Evolutionary conservation across 2,329 filamentous ascomycete species (phyloP).

Genomic region (Coniochaeta prunicola): DNA sequence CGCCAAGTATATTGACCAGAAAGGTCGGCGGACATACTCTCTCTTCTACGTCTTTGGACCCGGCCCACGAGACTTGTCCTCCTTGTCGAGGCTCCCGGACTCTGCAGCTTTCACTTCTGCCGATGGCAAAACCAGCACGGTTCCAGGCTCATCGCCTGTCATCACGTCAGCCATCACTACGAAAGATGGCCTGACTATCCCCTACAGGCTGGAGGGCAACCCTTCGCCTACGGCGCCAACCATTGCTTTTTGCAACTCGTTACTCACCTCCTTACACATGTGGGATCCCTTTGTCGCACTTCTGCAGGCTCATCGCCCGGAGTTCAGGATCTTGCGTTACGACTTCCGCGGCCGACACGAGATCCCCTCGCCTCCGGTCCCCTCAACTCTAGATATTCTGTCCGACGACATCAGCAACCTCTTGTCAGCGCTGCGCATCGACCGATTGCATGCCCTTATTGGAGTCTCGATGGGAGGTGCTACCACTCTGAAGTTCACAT

Average conservation of each 20-base stretch:
- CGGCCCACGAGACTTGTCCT: slow-evolving; percentile 59
- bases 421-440: slow-evolving; percentile 62
- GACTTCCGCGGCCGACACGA: slow-evolving; percentile 62
- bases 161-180: slow-evolving; percentile 64
- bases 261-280: slow-evolving; percentile 71
- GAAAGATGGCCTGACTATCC: slow-evolving; percentile 59
- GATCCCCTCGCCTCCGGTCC: slow-evolving; percentile 36
- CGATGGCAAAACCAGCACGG: slow-evolving; percentile 49
- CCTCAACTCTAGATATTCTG: slow-evolving; percentile 57
- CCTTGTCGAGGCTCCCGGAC: slow-evolving; percentile 42
- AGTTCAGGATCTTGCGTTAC: slow-evolving; percentile 70
- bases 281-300: slow-evolving; percentile 67
- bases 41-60: slow-evolving; percentile 77
- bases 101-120: slow-evolving; percentile 42
- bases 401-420: slow-evolving; percentile 60
- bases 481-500: slow-evolving; percentile 65
- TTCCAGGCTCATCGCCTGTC: slow-evolving; percentile 40
- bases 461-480: slow-evolving; percentile 79
- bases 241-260: slow-evolving; percentile 71
- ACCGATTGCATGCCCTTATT: slow-evolving; percentile 57
- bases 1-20: slow-evolving; percentile 47
- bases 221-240: slow-evolving; percentile 59
- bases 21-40: slow-evolving; percentile 54
- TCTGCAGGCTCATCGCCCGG: slow-evolving; percentile 52
- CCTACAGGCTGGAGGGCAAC: slow-evolving; percentile 71